phyloP scores from a whole-genome alignment of 169 alveolate species.

The Eimeria necatrix region DNA sequence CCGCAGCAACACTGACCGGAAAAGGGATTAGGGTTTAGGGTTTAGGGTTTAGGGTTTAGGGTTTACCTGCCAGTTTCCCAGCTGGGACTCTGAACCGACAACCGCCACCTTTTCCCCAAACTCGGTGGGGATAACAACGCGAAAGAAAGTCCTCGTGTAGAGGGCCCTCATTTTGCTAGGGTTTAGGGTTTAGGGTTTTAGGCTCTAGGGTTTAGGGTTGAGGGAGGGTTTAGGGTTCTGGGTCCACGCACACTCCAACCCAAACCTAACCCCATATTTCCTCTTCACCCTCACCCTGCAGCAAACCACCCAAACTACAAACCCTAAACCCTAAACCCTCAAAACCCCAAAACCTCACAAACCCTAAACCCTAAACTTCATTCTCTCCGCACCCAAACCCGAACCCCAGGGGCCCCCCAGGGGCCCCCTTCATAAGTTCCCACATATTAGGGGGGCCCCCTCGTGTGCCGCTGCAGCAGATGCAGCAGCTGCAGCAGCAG shows the following conservation, averaged over 20 bases:
- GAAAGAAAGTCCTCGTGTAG: conserved; percentile 73
- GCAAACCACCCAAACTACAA: neutral
- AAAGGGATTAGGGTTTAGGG: neutral
- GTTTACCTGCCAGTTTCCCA: conserved; percentile 76
- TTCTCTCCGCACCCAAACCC: neutral
- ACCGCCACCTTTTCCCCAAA: conserved; percentile 80
- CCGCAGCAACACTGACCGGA: no score
- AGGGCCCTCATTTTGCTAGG: conserved; percentile 54
- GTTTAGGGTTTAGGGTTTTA: neutral
- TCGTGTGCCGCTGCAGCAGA: neutral
- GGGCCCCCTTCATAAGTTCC: neutral
- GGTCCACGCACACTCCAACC: no score
- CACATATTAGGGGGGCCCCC: neutral
- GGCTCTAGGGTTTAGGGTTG: neutral
- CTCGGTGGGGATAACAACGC: conserved; percentile 78
- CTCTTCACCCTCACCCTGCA: neutral
- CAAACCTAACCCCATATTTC: neutral
- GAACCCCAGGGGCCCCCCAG: conserved; percentile 26
- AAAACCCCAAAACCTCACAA: neutral
- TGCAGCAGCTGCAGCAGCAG: no score
- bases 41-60: neutral
- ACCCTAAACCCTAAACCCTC: neutral
- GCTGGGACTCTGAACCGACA: conserved; percentile 70
- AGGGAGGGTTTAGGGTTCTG: no score
- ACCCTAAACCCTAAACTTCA: conserved; percentile 1